Evolutionary conservation across 1,284 basidiomycete genomes (phyloP).

Genomic region (Lentinula novae-zelandiae): DNA sequence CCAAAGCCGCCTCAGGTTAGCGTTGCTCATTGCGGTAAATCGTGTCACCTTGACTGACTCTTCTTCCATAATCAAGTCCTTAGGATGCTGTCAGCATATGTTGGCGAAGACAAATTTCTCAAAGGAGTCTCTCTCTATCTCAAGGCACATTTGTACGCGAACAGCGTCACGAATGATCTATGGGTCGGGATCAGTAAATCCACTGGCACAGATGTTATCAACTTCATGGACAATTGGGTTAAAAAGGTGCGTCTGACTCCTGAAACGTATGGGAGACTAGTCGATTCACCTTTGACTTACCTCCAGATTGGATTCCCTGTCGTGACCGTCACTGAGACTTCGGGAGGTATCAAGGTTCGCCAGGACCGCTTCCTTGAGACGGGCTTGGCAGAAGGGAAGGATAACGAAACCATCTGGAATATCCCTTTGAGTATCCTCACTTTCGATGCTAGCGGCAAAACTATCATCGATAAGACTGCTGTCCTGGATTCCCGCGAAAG

Average conservation of each 20-base stretch:
- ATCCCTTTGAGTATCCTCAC: constrained; percentile 81
- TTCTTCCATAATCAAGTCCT: constrained; percentile 57
- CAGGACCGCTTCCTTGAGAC: constrained; percentile 95
- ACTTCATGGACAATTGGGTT: constrained; percentile 93
- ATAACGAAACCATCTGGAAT: constrained; percentile 91
- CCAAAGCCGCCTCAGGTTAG: constrained; percentile 81
- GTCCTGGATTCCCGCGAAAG: constrained; percentile 74
- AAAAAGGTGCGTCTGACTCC: constrained; percentile 52
- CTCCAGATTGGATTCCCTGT: constrained; percentile 82
- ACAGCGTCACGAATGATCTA: constrained; percentile 84
- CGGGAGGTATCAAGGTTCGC: constrained; percentile 68
- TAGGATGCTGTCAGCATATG: constrained; percentile 87
- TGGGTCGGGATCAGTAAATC: constrained; percentile 90
- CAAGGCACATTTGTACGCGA: constrained; percentile 77
- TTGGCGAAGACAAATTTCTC: constrained; percentile 90
- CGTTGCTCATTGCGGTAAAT: not conserved
- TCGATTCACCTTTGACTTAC: not conserved
- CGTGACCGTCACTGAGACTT: constrained; percentile 79
- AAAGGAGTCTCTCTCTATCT: constrained; percentile 91
- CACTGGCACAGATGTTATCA: constrained; percentile 74
- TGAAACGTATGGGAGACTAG: not conserved
- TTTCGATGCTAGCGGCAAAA: constrained; percentile 53
- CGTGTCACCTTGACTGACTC: not conserved
- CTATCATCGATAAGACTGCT: constrained; percentile 60
- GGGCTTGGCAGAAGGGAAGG: constrained; percentile 74